Percentiles rank a stretch among this genome's conserved stretches.
phyloP scores from a whole-genome alignment of 164 flowering plant species.

The Piper betle region DNA sequence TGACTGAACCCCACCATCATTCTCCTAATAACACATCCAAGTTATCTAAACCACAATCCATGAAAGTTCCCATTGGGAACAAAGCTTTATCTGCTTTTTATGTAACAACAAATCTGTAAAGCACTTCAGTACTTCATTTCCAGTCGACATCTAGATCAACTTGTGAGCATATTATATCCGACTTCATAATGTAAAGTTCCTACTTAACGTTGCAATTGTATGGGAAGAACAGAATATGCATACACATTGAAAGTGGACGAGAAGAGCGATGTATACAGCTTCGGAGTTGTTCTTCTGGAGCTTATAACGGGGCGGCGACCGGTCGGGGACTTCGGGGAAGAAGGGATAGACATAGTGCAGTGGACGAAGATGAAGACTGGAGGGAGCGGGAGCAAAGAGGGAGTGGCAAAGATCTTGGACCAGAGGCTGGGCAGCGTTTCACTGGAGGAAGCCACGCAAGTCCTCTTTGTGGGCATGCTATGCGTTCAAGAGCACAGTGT shows the following conservation, averaged over 20 bases:
- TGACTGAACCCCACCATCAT: conserved; percentile 14
- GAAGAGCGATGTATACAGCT: conserved; percentile 80
- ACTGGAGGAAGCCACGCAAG: conserved; percentile 43
- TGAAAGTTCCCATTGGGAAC: conserved; percentile 14
- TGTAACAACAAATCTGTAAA: no score
- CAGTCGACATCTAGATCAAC: neutral
- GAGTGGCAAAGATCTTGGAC: conserved; percentile 41
- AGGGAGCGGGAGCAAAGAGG: conserved; percentile 35
- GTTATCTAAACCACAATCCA: conserved; percentile 3
- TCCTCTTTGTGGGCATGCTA: conserved; percentile 54
- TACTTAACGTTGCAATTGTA: neutral
- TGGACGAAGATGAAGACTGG: conserved; percentile 42
- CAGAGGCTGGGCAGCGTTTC: conserved; percentile 28
- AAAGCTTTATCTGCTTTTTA: conserved; percentile 12
- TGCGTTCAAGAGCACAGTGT: conserved; percentile 53
- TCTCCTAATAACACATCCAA: conserved; percentile 4
- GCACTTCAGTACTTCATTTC: no score
- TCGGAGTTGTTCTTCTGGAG: conserved; percentile 69
- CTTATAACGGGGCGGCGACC: conserved; percentile 56
- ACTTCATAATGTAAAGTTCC: neutral
- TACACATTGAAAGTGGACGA: conserved; percentile 73
- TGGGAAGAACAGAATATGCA: conserved; percentile 41
- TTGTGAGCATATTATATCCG: neutral
- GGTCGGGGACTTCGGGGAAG: conserved; percentile 66
- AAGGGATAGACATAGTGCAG: conserved; percentile 63